phyloP scores from a whole-genome alignment of 192 early-diverging fungal species.

The Spizellomyces sp. region DNA sequence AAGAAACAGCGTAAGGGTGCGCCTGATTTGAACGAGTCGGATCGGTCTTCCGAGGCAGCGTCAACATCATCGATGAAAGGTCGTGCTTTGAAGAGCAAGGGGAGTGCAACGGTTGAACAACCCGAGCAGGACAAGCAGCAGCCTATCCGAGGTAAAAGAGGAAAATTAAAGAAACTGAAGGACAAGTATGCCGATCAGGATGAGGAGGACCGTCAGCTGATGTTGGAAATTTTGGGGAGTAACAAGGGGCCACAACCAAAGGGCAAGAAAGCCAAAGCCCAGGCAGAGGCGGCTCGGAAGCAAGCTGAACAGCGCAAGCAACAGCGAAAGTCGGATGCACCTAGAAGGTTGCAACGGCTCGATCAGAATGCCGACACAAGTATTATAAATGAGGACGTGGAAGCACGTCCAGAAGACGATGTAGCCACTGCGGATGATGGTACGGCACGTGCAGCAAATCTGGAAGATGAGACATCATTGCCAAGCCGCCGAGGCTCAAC shows the following conservation, averaged over 20 bases:
- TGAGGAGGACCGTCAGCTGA: slow-evolving; percentile 85
- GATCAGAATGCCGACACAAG: slow-evolving; percentile 25
- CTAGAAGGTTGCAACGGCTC: slow-evolving; percentile 3
- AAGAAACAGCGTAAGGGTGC: slow-evolving; percentile 61
- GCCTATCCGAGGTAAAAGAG: slow-evolving; percentile 78
- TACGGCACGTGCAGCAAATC: background rate
- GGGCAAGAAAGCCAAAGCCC: slow-evolving; percentile 72
- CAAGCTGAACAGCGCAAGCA: slow-evolving; percentile 9
- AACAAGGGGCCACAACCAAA: slow-evolving; percentile 71
- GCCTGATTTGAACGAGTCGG: background rate
- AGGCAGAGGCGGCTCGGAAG: slow-evolving; percentile 45
- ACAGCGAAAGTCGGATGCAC: background rate
- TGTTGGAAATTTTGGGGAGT: slow-evolving; percentile 79
- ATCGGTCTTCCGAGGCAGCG: background rate
- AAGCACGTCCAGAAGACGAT: background rate
- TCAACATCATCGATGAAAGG: background rate
- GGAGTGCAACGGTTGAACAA: background rate
- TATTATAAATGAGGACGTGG: background rate
- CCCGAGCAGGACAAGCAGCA: slow-evolving; percentile 28
- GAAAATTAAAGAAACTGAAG: slow-evolving; percentile 90
- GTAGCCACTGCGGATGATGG: background rate
- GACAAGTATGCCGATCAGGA: slow-evolving; percentile 94
- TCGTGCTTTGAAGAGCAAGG: background rate
- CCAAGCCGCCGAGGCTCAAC: slow-evolving; percentile 14
- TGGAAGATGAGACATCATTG: background rate